phyloP scores from a whole-genome alignment of 225 moss, liverwort and hornwort genomes.

The Ulota crispa region DNA sequence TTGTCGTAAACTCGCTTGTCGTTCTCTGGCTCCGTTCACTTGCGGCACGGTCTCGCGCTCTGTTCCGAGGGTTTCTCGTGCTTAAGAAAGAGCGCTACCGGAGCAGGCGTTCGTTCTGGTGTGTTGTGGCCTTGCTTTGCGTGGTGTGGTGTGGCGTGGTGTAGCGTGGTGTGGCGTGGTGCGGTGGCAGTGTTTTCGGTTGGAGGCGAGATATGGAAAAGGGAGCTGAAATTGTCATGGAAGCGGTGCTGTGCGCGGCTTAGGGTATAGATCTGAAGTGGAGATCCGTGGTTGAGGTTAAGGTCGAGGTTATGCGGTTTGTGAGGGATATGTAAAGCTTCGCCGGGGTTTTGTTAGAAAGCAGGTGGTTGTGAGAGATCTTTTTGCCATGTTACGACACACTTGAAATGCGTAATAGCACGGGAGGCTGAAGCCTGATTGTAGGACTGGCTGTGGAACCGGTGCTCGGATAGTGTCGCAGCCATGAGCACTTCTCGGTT shows the following conservation, averaged over 20 bases:
- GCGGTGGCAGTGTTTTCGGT: not conserved
- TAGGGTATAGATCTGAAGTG: conserved; percentile 40
- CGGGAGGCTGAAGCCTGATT: conserved; percentile 43
- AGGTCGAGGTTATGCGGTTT: conserved; percentile 16
- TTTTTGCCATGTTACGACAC: conserved; percentile 49
- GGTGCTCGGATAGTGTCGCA: conserved; percentile 37
- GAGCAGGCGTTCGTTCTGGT: not conserved
- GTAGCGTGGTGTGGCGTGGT: not conserved
- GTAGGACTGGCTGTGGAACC: conserved; percentile 36
- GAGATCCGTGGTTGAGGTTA: conserved; percentile 23
- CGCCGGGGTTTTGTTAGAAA: not conserved
- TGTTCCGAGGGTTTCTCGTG: not conserved
- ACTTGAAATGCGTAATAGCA: conserved; percentile 51
- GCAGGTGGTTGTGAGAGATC: conserved; percentile 43
- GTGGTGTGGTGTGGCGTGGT: not conserved
- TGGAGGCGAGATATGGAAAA: conserved; percentile 35
- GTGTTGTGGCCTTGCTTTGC: not conserved
- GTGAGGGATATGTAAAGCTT: conserved; percentile 30
- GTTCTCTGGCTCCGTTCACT: not conserved
- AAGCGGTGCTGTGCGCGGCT: conserved; percentile 16
- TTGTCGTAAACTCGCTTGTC: too few relatives aligned
- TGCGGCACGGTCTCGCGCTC: not conserved
- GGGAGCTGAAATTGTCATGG: conserved; percentile 37
- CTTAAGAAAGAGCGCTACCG: not conserved
- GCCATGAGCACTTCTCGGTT: conserved; percentile 99